Percentiles rank a stretch among this genome's conserved stretches.
Conservation (phyloP, 345 rosid genomes). For the Dipteronia sinensis region DNA sequence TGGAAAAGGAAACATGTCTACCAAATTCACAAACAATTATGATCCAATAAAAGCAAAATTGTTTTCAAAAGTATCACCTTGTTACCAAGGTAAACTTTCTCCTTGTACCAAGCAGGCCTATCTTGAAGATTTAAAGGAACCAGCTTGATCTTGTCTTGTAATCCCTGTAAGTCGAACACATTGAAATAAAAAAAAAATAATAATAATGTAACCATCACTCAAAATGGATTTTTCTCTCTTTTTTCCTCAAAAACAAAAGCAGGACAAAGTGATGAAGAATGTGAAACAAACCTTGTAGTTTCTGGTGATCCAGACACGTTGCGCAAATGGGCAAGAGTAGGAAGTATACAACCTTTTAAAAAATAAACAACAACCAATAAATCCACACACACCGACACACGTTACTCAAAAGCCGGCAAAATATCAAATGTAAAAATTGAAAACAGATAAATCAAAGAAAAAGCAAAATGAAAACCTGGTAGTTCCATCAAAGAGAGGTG, state of each 20-base stretch:
- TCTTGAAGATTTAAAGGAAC: conserved; percentile 75
- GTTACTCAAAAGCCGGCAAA: neutral
- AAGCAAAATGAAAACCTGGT: conserved; percentile 43
- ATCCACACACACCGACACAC: neutral
- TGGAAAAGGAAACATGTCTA: neutral
- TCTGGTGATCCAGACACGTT: conserved; percentile 95
- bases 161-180: conserved; percentile 49
- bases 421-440: neutral
- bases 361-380: neutral
- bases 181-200: too few relatives aligned
- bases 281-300: conserved; percentile 59
- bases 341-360: conserved; percentile 57
- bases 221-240: too few relatives aligned
- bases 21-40: neutral
- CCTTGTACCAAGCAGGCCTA: conserved; percentile 89
- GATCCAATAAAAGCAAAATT: neutral
- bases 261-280: neutral
- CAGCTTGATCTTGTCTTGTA: conserved; percentile 76
- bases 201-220: too few relatives aligned
- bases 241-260: neutral
- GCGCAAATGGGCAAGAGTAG: conserved; percentile 75
- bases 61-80: conserved; percentile 48
- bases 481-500: conserved; percentile 76
- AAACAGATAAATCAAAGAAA: neutral
- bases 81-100: conserved; percentile 75